Evolutionary conservation across 2,329 filamentous ascomycete genomes (phyloP).

Genomic region (Aspergillus luchuensis): DNA sequence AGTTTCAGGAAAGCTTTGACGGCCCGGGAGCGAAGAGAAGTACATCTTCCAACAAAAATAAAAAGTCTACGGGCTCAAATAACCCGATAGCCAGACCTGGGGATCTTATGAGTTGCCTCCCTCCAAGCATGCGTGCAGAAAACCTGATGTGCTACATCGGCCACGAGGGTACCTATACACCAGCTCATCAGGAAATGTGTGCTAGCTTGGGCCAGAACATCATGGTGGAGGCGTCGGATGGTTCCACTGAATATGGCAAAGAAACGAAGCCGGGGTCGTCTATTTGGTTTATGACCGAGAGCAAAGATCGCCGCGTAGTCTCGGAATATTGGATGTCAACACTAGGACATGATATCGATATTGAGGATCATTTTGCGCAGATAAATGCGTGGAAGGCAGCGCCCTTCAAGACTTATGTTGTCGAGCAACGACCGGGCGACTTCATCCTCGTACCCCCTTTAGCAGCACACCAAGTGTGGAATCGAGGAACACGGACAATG

Average conservation of each 20-base stretch:
- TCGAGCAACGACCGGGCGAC: conserved; percentile 87
- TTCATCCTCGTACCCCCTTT: conserved; percentile 91
- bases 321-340: conserved; percentile 92
- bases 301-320: conserved; percentile 84
- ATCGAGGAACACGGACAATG: conserved; percentile 90
- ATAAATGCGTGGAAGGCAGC: conserved; percentile 94
- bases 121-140: conserved; percentile 82
- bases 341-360: conserved; percentile 92
- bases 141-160: conserved; percentile 99
- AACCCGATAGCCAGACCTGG: conserved; percentile 71
- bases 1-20: conserved; percentile 64
- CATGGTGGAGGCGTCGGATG: conserved; percentile 86
- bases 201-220: conserved; percentile 95
- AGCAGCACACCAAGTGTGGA: conserved; percentile 97
- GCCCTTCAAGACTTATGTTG: conserved; percentile 87
- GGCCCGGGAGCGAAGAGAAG: conserved; percentile 56
- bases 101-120: conserved; percentile 92
- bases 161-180: conserved; percentile 95
- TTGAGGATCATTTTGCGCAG: conserved; percentile 95
- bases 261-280: conserved; percentile 77
- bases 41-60: conserved; percentile 43
- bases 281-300: conserved; percentile 99
- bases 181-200: conserved; percentile 96
- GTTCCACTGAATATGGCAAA: conserved; percentile 68
- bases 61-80: conserved; percentile 49